phyloP scores from a whole-genome alignment of 768 basidiomycete species.

The Suillus weaverae region DNA sequence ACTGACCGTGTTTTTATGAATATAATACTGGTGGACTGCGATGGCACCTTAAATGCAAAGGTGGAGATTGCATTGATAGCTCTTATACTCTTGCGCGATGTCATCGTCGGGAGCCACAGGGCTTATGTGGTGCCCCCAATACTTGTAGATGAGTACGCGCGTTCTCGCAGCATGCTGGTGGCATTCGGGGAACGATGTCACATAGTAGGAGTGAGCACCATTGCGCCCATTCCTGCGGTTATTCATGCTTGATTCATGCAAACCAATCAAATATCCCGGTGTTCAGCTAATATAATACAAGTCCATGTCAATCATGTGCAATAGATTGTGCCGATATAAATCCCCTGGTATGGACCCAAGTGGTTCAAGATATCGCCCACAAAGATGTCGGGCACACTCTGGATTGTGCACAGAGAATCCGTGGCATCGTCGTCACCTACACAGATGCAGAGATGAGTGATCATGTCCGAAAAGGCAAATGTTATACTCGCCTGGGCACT shows the following conservation, averaged over 20 bases:
- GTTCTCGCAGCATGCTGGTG: background rate
- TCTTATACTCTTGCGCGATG: background rate
- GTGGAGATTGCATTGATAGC: no score
- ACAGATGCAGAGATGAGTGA: background rate
- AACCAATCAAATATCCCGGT: background rate
- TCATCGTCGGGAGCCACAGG: background rate
- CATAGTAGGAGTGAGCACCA: background rate
- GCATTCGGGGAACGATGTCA: background rate
- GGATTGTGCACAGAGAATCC: slow-evolving; percentile 53
- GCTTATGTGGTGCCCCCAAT: background rate
- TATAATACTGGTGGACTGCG: no score
- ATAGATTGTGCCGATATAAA: slow-evolving; percentile 52
- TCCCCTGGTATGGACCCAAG: slow-evolving; percentile 56
- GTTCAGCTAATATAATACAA: background rate
- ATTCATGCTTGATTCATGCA: background rate
- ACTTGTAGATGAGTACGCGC: background rate
- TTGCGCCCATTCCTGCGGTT: no score
- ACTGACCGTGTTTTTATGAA: no score
- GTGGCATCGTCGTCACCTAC: slow-evolving; percentile 55
- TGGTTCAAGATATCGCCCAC: slow-evolving; percentile 54
- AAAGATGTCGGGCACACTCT: slow-evolving; percentile 54
- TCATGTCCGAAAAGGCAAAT: background rate
- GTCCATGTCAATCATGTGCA: slow-evolving; percentile 25
- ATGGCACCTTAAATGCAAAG: no score
- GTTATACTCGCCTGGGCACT: slow-evolving; percentile 39